A percentile compares a stretch with the other conserved stretches of the same genome.
These are phyloP conservation scores for Globisporangium paddicum DNA, from an alignment of 352 stramenopile genomes.

Conservation along the genomic window DNA sequence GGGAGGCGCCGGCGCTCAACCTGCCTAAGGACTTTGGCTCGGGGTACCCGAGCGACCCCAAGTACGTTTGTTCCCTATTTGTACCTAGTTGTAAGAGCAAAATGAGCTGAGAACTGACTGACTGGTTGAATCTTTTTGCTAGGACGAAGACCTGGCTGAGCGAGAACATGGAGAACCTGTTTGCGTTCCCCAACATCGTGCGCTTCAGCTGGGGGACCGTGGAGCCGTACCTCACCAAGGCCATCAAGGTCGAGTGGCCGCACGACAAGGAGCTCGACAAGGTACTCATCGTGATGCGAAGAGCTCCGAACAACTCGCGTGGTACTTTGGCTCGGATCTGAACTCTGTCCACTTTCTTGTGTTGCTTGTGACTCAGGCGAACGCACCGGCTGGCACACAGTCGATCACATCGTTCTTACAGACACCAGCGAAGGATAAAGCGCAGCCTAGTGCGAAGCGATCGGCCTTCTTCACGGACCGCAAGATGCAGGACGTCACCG, in stretches of 20 bases:
- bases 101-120: background rate
- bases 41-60: slow-evolving; percentile 92
- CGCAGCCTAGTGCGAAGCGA: slow-evolving; percentile 17
- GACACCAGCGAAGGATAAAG: slow-evolving; percentile 19
- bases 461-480: slow-evolving; percentile 50
- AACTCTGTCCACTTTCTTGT: background rate
- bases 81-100: background rate
- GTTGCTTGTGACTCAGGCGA: slow-evolving; percentile 25
- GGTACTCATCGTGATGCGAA: slow-evolving; percentile 13
- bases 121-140: background rate
- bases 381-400: slow-evolving; percentile 56
- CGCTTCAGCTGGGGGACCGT: slow-evolving; percentile 91
- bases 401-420: slow-evolving; percentile 80
- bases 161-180: slow-evolving; percentile 81
- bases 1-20: slow-evolving; percentile 64
- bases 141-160: slow-evolving; percentile 87
- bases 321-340: background rate
- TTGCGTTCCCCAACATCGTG: slow-evolving; percentile 91
- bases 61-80: slow-evolving; percentile 40
- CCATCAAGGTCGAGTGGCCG: slow-evolving; percentile 60
- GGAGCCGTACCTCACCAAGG: slow-evolving; percentile 46
- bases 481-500: slow-evolving; percentile 57
- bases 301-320: background rate
- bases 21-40: slow-evolving; percentile 76
- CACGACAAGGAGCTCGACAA: slow-evolving; percentile 68